These are phyloP conservation scores for Xerocomellus intermedius DNA, from an alignment of 768 basidiomycete genomes.

Conservation along the genomic window DNA sequence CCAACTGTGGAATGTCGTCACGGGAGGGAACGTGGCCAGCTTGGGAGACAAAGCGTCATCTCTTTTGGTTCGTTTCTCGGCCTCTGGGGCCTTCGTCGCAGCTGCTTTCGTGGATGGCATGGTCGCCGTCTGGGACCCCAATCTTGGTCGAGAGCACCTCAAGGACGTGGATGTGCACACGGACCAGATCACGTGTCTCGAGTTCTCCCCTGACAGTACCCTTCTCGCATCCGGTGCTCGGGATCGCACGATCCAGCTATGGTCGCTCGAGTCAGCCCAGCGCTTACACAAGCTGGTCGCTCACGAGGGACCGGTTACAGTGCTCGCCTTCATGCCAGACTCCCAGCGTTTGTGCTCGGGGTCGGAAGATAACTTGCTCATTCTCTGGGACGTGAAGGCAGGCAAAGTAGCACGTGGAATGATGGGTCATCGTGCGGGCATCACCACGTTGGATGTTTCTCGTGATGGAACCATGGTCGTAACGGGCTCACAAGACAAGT, in stretches of 20 bases:
- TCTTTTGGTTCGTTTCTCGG: conserved; percentile 9
- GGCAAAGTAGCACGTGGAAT: conserved; percentile 8
- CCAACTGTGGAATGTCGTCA: conserved; percentile 16
- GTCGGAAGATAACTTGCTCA: conserved; percentile 15
- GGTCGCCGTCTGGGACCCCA: conserved; percentile 15
- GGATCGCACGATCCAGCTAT: conserved; percentile 14
- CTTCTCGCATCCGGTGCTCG: conserved; percentile 12
- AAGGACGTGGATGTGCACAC: conserved; percentile 4
- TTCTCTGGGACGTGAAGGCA: conserved; percentile 13
- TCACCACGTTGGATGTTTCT: conserved; percentile 17
- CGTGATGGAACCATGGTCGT: conserved; percentile 13
- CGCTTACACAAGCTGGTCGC: not conserved
- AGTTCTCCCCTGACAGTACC: conserved; percentile 5
- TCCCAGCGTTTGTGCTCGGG: conserved; percentile 18
- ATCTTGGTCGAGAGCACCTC: conserved; percentile 9
- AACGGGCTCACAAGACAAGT: conserved; percentile 18
- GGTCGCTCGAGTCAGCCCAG: conserved; percentile 12
- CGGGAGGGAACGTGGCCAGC: conserved; percentile 11
- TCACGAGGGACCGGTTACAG: conserved; percentile 11
- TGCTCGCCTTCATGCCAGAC: conserved; percentile 14
- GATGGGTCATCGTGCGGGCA: conserved; percentile 15
- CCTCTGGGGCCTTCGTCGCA: conserved; percentile 10
- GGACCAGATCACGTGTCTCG: conserved; percentile 8
- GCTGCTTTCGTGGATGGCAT: conserved; percentile 6
- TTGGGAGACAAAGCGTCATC: conserved; percentile 10